Base-by-base conservation (phyloP, 1,284 basidiomycete species). In the Naganishia liquefaciens region DNA sequence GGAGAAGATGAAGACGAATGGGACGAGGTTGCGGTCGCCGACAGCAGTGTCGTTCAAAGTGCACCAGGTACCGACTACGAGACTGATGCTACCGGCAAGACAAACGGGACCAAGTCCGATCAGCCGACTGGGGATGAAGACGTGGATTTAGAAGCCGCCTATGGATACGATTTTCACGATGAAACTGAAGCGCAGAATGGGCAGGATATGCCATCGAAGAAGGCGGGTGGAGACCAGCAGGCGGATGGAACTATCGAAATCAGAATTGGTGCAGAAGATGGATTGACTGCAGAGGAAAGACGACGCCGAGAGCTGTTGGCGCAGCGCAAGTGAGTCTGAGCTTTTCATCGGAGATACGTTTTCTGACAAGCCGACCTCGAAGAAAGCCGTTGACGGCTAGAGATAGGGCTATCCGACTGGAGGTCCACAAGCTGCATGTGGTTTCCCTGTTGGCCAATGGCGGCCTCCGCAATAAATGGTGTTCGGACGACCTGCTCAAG, bases 351-450 rank as follows among this genome's bases (percentile, higher is more conserved):
- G 33, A 7, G 33, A 37, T 37, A 37, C 15, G n/a, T 60, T 30
- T 21, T 21, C 21, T 62, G 39, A 43, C 40, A 30, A 21, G n/a
- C 5, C 21, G 11, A 4, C 42, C 27, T 17, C 43, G 7, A 11
- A 77, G 77, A 51, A 79, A 77, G 68, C 77, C 77, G 2, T 69
- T 79, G 68, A 79, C 78, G 0, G 75, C 80, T 9, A 75, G 76
- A 54, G 89, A 93, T 73, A 84, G 91, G 13, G 80, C 88, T 23
- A 76, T 87, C 13, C 84, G 92, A 25, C 85, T 93, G 47, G 84
- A 88, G 65, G 86, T 86, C 62, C 93, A 96, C 80, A 93, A 94
- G 78, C 80, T 91, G 15, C 93, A 97, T 72, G 90, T 90, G 2
- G 80, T 96, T 5, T 80, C 85, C 17, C 82, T 97, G 9, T 83